These are phyloP conservation scores for Lactarius hatsudake DNA, from an alignment of 768 basidiomycete species.

Conservation along the genomic window DNA sequence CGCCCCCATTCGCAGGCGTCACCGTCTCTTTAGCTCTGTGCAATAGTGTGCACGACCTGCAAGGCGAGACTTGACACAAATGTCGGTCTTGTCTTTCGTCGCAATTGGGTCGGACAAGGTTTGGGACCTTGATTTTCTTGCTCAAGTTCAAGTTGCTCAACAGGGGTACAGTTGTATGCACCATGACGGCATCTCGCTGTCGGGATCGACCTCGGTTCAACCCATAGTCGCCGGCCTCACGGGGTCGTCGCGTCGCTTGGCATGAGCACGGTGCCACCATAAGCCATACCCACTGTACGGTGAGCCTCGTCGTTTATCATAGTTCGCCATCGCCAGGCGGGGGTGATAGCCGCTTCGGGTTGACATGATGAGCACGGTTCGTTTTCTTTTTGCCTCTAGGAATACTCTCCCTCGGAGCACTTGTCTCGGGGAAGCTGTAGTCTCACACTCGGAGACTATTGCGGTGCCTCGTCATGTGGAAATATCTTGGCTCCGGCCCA, in stretches of 20 bases:
- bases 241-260: no score
- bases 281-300: no score
- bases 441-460: neutral
- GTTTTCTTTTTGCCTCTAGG: no score
- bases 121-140: neutral
- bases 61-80: neutral
- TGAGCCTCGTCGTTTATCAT: no score
- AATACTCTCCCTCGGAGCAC: no score
- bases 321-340: no score
- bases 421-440: neutral
- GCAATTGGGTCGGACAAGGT: neutral
- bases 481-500: neutral
- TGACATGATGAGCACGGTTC: no score
- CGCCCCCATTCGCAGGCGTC: neutral
- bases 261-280: no score
- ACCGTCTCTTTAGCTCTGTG: neutral
- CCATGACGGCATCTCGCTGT: no score
- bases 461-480: neutral
- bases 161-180: neutral
- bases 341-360: no score
- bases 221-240: no score
- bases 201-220: no score
- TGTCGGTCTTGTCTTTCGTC: neutral
- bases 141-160: neutral
- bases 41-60: neutral